These are phyloP conservation scores for Euryodendron excelsum DNA, from an alignment of 148 eudicot genomes.

Conservation along the genomic window DNA sequence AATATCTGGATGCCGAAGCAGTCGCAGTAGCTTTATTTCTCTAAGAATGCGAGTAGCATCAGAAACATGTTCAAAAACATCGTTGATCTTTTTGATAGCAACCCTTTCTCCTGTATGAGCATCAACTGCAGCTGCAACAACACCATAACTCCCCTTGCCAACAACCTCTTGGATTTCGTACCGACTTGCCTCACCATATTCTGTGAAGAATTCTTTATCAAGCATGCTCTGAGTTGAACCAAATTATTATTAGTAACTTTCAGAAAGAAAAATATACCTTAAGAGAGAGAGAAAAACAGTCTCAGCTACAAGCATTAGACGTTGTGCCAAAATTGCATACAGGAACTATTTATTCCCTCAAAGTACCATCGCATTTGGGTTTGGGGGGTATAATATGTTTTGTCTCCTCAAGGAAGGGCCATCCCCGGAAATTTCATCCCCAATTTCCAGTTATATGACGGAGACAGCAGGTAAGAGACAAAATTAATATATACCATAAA, in stretches of 20 bases:
- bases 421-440: not conserved
- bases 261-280: not conserved
- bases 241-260: not conserved
- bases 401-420: not conserved
- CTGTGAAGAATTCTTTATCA: slow-evolving; percentile 68
- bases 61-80: slow-evolving; percentile 58
- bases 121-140: slow-evolving; percentile 69
- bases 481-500: not conserved
- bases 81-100: slow-evolving; percentile 57
- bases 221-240: slow-evolving; percentile 42
- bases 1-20: slow-evolving; percentile 63
- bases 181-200: slow-evolving; percentile 64
- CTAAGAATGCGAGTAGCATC: slow-evolving; percentile 63
- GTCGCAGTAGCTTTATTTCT: slow-evolving; percentile 65
- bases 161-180: slow-evolving; percentile 66
- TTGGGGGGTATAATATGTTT: not conserved
- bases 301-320: not conserved
- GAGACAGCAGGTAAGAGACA: not conserved
- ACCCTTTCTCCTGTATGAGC: slow-evolving; percentile 69
- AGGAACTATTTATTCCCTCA: not conserved
- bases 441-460: not conserved
- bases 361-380: no score
- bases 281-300: not conserved
- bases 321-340: not conserved
- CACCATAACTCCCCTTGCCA: slow-evolving; percentile 74